Conservation (phyloP, 805 yeast species). For the Suhomyces sp. region DNA sequence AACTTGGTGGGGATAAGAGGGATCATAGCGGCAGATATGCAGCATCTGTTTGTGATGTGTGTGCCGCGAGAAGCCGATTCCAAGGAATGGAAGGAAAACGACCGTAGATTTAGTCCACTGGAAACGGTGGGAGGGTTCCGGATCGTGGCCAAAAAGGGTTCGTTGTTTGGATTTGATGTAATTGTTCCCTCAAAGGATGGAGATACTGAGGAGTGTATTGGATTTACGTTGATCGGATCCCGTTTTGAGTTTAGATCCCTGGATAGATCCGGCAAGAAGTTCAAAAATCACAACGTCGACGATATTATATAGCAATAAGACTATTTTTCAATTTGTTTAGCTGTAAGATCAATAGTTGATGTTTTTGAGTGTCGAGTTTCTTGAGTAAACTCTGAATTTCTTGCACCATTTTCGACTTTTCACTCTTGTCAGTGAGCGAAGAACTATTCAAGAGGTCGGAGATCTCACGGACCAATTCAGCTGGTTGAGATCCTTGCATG, state of each 20-base stretch:
- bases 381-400: slow-evolving; percentile 13
- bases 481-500: neutral
- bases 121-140: slow-evolving; percentile 59
- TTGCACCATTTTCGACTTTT: slow-evolving; percentile 3
- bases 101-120: slow-evolving; percentile 21
- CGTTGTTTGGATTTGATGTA: slow-evolving; percentile 55
- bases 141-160: slow-evolving; percentile 64
- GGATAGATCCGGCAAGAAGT: slow-evolving; percentile 81
- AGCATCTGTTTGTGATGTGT: slow-evolving; percentile 63
- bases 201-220: slow-evolving; percentile 38
- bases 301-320: slow-evolving; percentile 34
- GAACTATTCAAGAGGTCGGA: slow-evolving; percentile 7
- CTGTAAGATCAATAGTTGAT: slow-evolving; percentile 24
- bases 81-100: slow-evolving; percentile 31
- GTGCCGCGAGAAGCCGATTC: slow-evolving; percentile 39
- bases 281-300: slow-evolving; percentile 74
- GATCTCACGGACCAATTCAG: slow-evolving; percentile 11
- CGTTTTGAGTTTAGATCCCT: slow-evolving; percentile 70
- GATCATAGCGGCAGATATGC: slow-evolving; percentile 82
- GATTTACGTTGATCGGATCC: slow-evolving; percentile 73
- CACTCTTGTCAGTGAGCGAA: neutral
- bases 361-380: slow-evolving; percentile 13
- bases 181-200: slow-evolving; percentile 18
- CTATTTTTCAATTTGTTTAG: slow-evolving; percentile 10
- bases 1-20: slow-evolving; percentile 64